Conservation (phyloP, 345 rosid species). For the thale cress (Arabidopsis thaliana) region TAIR10.1 NC_003075.7:7734001-7734500, state of each 20-base stretch:
- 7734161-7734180: too few species aligned
- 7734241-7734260: not conserved
- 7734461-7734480: conserved; percentile 8
- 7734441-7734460: conserved; percentile 25
- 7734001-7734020: conserved; percentile 12
- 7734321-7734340: conserved; percentile 27
- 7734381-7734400: conserved; percentile 33
- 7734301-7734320: conserved; percentile 16
- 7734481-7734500: conserved; percentile 24
- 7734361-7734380: conserved; percentile 11
- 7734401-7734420: conserved; percentile 17
- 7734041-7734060: not conserved
- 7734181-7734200: not conserved
- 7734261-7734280: conserved; percentile 28
- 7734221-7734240: not conserved
- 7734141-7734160: too few species aligned
- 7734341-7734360: conserved; percentile 25
- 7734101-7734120: too few species aligned
- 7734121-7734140: too few species aligned
- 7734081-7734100: not conserved
- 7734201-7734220: not conserved
- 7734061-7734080: conserved; percentile 3
- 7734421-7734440: conserved; percentile 23
- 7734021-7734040: conserved; percentile 5
- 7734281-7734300: conserved; percentile 6